A percentile compares a stretch with the other conserved stretches of the same genome.
Conservation (phyloP, 1,284 basidiomycete genomes). For the Blastosporella zonata region DNA sequence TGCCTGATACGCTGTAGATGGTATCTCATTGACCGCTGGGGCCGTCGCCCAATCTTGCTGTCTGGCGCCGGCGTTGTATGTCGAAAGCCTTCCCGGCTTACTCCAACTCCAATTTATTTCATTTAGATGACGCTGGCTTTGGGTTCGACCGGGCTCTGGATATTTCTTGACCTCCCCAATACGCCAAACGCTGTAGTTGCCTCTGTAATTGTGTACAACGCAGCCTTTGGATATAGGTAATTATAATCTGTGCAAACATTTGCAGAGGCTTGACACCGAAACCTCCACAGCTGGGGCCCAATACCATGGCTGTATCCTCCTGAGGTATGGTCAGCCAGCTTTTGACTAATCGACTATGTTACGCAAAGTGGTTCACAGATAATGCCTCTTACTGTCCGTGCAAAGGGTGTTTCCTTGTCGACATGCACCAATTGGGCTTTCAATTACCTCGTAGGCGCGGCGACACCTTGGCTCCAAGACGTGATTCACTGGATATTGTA, state of each 20-base stretch:
- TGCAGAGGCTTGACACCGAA: not conserved
- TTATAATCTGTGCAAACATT: not conserved
- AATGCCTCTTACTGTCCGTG: slow-evolving; percentile 85
- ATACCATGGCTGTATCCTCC: slow-evolving; percentile 88
- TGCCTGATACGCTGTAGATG: slow-evolving; percentile 53
- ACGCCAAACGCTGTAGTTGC: slow-evolving; percentile 88
- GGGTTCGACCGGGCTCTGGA: slow-evolving; percentile 82
- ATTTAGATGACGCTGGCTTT: slow-evolving; percentile 74
- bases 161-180: slow-evolving; percentile 85
- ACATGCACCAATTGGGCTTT: slow-evolving; percentile 80
- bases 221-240: slow-evolving; percentile 82
- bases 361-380: slow-evolving; percentile 55
- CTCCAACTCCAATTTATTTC: slow-evolving; percentile 6
- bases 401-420: slow-evolving; percentile 92
- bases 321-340: slow-evolving; percentile 47
- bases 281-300: slow-evolving; percentile 59
- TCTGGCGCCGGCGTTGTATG: slow-evolving; percentile 83
- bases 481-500: slow-evolving; percentile 91
- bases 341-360: not conserved
- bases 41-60: slow-evolving; percentile 85
- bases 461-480: slow-evolving; percentile 88
- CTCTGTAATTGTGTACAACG: slow-evolving; percentile 95
- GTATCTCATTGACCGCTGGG: slow-evolving; percentile 94
- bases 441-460: slow-evolving; percentile 87
- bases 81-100: slow-evolving; percentile 13